Percentiles rank a stretch among this genome's conserved stretches.
phyloP scores from a whole-genome alignment of 306 rosid genomes.

The Lotus japonicus region DNA sequence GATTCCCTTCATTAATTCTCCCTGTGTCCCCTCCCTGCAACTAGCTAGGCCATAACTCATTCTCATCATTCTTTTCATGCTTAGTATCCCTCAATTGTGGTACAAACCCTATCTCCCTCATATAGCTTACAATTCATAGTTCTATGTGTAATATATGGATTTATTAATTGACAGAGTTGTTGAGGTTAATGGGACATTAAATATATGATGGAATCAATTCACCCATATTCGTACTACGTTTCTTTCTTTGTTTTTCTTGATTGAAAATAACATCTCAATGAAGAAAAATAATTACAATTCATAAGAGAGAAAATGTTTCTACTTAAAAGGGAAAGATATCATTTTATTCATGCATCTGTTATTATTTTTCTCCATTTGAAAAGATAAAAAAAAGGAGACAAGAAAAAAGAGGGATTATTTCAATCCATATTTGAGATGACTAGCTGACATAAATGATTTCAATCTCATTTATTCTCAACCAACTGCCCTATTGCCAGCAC shows the following conservation, averaged over 20 bases:
- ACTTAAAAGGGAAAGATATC: too few species aligned
- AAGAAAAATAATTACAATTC: too few species aligned
- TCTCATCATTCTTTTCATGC: background rate
- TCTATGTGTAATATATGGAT: conserved; percentile 1
- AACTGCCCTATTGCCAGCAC: too few species aligned
- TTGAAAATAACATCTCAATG: too few species aligned
- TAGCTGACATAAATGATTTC: too few species aligned
- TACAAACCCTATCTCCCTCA: conserved; percentile 2
- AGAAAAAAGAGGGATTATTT: too few species aligned
- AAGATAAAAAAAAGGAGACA: too few species aligned
- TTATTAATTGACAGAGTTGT: conserved; percentile 3
- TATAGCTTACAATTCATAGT: conserved; percentile 19
- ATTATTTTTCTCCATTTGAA: too few species aligned
- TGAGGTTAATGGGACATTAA: background rate
- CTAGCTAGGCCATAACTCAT: background rate
- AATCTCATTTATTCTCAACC: too few species aligned
- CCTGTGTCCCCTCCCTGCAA: conserved; percentile 11
- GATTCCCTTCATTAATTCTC: conserved; percentile 31
- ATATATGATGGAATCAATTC: background rate
- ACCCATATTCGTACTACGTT: background rate
- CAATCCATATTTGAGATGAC: too few species aligned
- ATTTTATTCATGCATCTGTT: too few species aligned
- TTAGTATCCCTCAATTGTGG: conserved; percentile 1
- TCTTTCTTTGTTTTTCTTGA: background rate
- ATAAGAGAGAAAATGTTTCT: too few species aligned